Conservation (phyloP, 2,329 filamentous ascomycete species). For the Xylaria hypoxylon region DNA sequence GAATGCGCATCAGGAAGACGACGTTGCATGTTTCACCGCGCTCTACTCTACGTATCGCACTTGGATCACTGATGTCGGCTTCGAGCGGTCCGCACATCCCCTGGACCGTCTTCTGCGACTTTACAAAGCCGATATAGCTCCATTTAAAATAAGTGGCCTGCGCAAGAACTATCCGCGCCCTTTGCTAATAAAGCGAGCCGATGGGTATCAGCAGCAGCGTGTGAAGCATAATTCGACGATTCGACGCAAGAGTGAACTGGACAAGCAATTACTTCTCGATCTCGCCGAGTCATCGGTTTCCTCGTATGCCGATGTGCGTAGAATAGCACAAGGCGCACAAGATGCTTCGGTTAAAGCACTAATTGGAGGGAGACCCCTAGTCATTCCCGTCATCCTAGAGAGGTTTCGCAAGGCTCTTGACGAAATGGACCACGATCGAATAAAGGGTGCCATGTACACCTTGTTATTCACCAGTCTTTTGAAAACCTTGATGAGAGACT, state of each 20-base stretch:
- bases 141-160: constrained; percentile 94
- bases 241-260: constrained; percentile 87
- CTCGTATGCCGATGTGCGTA: constrained; percentile 93
- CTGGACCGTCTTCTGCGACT: constrained; percentile 87
- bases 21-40: constrained; percentile 93
- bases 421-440: constrained; percentile 84
- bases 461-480: constrained; percentile 88
- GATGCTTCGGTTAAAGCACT: constrained; percentile 94
- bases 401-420: constrained; percentile 83
- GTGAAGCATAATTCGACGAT: constrained; percentile 92
- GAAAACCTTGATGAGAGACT: constrained; percentile 89
- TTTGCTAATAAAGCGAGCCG: constrained; percentile 89
- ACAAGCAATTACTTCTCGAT: constrained; percentile 86
- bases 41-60: constrained; percentile 92
- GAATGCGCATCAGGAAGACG: constrained; percentile 86
- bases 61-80: constrained; percentile 98
- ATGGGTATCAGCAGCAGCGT: constrained; percentile 94
- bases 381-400: constrained; percentile 88
- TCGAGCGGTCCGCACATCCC: constrained; percentile 93
- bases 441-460: constrained; percentile 95
- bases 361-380: constrained; percentile 85
- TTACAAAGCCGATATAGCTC: constrained; percentile 85
- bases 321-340: constrained; percentile 89
- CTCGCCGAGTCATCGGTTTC: constrained; percentile 91
- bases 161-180: constrained; percentile 93